Conservation (phyloP, 768 basidiomycete species). For the Lactarius trivialis region DNA sequence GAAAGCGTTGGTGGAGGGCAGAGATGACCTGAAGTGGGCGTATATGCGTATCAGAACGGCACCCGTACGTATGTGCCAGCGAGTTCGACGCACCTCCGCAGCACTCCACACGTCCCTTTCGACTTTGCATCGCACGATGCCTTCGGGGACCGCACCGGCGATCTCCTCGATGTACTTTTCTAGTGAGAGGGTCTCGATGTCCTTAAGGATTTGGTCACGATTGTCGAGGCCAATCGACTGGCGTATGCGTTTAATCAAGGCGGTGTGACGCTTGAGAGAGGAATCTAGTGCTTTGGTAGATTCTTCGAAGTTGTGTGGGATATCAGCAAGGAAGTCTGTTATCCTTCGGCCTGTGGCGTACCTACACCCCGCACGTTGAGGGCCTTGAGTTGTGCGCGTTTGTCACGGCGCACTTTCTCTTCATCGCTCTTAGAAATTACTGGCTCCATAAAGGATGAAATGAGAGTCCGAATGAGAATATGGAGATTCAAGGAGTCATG, state of each 20-base stretch:
- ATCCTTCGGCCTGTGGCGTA: slow-evolving; percentile 19
- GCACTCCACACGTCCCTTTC: slow-evolving; percentile 90
- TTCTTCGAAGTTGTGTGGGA: slow-evolving; percentile 38
- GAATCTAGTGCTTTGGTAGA: slow-evolving; percentile 73
- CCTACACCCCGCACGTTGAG: slow-evolving; percentile 44
- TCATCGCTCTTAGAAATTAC: slow-evolving; percentile 38
- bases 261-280: slow-evolving; percentile 92
- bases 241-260: slow-evolving; percentile 88
- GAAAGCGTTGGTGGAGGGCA: slow-evolving; percentile 81
- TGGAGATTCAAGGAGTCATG: slow-evolving; percentile 9
- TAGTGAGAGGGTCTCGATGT: slow-evolving; percentile 81
- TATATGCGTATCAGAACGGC: slow-evolving; percentile 8
- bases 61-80: neutral
- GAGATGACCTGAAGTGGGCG: slow-evolving; percentile 63
- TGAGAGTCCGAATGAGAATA: neutral
- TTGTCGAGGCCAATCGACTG: slow-evolving; percentile 80
- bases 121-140: slow-evolving; percentile 78
- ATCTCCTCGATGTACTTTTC: slow-evolving; percentile 98
- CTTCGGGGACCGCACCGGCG: slow-evolving; percentile 80
- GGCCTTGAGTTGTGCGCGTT: slow-evolving; percentile 52
- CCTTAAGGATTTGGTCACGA: slow-evolving; percentile 83
- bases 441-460: slow-evolving; percentile 8
- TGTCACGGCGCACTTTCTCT: slow-evolving; percentile 45
- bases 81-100: slow-evolving; percentile 62
- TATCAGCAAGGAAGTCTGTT: neutral